These are phyloP conservation scores for Plasmodium reichenowi DNA, from an alignment of 169 alveolate species.

Conservation along the genomic window DNA sequence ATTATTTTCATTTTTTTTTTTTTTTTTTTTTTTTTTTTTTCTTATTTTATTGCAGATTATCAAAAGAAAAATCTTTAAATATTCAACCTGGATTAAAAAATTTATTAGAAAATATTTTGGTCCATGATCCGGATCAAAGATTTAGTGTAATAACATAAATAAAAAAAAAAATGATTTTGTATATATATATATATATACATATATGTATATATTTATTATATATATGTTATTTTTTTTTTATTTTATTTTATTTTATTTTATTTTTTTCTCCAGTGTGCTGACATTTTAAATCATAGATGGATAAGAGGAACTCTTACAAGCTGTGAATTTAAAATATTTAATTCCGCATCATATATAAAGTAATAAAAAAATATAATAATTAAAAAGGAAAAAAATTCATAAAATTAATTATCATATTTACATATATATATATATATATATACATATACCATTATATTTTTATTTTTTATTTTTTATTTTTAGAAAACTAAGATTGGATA, in stretches of 20 bases:
- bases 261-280: conserved; percentile 55
- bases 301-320: conserved; percentile 74
- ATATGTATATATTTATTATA: neutral
- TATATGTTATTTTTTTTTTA: neutral
- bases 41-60: conserved; percentile 19
- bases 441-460: neutral
- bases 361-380: conserved; percentile 1
- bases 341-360: conserved; percentile 67
- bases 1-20: neutral
- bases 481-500: conserved; percentile 58
- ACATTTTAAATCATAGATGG: conserved; percentile 72
- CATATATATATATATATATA: neutral
- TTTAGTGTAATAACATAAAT: conserved; percentile 47
- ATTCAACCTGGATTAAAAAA: conserved; percentile 68
- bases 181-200: neutral
- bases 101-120: conserved; percentile 63
- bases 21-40: conserved; percentile 3
- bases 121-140: conserved; percentile 74
- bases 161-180: neutral
- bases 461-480: neutral
- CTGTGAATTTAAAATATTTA: conserved; percentile 71
- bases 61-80: conserved; percentile 64
- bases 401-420: neutral
- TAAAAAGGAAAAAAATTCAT: no score
- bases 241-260: neutral